A percentile compares a stretch with the other conserved stretches of the same genome.
phyloP scores from a whole-genome alignment of 768 basidiomycete genomes.

The Boletus subparvulus region DNA sequence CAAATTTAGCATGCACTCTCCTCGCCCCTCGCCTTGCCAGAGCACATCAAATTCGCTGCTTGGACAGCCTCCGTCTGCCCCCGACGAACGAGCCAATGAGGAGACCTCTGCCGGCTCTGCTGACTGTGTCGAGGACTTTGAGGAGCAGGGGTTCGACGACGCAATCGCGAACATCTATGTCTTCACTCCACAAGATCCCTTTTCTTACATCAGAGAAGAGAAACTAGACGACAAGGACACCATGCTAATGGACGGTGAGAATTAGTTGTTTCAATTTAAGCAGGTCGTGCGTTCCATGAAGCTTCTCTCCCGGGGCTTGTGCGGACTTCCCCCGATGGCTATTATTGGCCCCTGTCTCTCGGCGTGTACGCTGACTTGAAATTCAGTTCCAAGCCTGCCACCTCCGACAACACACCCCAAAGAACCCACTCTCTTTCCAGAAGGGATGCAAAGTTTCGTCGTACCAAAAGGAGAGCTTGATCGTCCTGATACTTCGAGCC shows the following conservation, averaged over 20 bases:
- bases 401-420: conserved; percentile 50
- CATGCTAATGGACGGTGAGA: conserved; percentile 58
- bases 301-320: conserved; percentile 21
- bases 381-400: conserved; percentile 54
- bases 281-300: conserved; percentile 10
- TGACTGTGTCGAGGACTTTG: background rate
- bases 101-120: background rate
- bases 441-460: conserved; percentile 29
- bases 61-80: conserved; percentile 25
- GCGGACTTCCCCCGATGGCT: conserved; percentile 20
- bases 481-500: background rate
- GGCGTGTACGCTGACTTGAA: conserved; percentile 18
- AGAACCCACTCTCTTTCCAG: conserved; percentile 35
- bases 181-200: conserved; percentile 24
- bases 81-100: background rate
- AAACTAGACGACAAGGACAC: conserved; percentile 50
- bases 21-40: conserved; percentile 22
- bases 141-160: conserved; percentile 27
- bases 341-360: conserved; percentile 20
- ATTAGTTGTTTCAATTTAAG: conserved; percentile 10
- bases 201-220: conserved; percentile 51
- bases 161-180: conserved; percentile 36
- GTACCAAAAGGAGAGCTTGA: conserved; percentile 18
- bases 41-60: conserved; percentile 18
- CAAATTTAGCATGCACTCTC: conserved; percentile 19